These are phyloP conservation scores for Voacanga thouarsii DNA, from an alignment of 257 asterid genomes.

Conservation along the genomic window DNA sequence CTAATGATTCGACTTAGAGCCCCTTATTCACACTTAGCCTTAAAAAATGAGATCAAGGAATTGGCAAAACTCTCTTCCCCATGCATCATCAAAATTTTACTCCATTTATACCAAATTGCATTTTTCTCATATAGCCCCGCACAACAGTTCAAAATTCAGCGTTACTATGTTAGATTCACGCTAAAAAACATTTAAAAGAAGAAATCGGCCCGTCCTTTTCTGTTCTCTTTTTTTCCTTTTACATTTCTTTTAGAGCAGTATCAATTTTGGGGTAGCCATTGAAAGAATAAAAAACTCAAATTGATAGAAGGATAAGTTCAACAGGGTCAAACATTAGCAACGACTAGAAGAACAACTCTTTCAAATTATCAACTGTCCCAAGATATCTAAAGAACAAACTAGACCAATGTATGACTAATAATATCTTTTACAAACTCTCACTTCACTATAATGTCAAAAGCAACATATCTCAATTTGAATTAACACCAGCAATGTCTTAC, in stretches of 20 bases:
- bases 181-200: too few species aligned
- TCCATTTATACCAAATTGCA: not conserved
- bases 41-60: not conserved
- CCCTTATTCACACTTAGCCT: too few species aligned
- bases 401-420: not conserved
- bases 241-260: not conserved
- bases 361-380: not conserved
- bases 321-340: not conserved
- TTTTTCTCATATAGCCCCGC: not conserved
- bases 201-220: not conserved
- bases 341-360: not conserved
- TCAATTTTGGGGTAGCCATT: too few species aligned
- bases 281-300: not conserved
- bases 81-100: not conserved
- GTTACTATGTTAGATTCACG: not conserved
- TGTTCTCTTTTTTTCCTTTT: too few species aligned
- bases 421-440: not conserved
- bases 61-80: not conserved
- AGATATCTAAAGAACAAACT: not conserved
- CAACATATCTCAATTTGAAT: not conserved
- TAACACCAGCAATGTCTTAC: slow-evolving; percentile 29
- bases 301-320: not conserved
- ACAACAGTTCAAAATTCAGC: not conserved
- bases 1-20: not conserved
- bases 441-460: not conserved